A percentile compares a stretch with the other conserved stretches of the same genome.
These are phyloP conservation scores for Ascosphaera apis DNA, from an alignment of 2,329 filamentous ascomycete species.

Conservation along the genomic window DNA sequence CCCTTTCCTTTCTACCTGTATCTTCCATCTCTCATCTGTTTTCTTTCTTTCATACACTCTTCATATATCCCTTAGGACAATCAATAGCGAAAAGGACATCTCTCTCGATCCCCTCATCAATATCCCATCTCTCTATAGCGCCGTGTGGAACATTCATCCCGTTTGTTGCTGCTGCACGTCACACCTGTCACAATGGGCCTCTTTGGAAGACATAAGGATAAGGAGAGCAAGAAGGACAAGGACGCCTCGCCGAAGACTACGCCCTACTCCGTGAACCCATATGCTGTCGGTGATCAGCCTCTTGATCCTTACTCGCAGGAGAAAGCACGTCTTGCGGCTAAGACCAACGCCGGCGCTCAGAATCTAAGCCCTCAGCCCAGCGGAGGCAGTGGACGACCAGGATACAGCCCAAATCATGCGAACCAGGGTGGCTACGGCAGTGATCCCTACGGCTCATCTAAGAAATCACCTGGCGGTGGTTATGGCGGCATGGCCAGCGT, in stretches of 20 bases:
- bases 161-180: neutral
- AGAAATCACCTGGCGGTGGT: slow-evolving; percentile 25
- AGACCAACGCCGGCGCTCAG: neutral
- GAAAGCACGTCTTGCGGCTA: neutral
- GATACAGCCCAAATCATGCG: slow-evolving; percentile 11
- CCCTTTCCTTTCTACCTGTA: neutral
- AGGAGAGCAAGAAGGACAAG: neutral
- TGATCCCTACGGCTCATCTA: slow-evolving; percentile 21
- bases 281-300: neutral
- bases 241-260: neutral
- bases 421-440: slow-evolving; percentile 27
- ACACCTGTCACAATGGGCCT: neutral
- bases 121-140: neutral
- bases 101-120: no score
- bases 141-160: neutral
- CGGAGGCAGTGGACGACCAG: neutral
- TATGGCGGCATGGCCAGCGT: slow-evolving; percentile 33
- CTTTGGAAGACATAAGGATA: neutral
- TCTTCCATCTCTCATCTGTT: neutral
- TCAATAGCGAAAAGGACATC: no score
- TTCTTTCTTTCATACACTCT: neutral
- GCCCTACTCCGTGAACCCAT: neutral
- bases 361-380: neutral
- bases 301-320: neutral
- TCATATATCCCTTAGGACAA: no score